Evolutionary conservation across 495 filamentous ascomycete species (phyloP).

Genomic region (Daldinia caldariorum): DNA sequence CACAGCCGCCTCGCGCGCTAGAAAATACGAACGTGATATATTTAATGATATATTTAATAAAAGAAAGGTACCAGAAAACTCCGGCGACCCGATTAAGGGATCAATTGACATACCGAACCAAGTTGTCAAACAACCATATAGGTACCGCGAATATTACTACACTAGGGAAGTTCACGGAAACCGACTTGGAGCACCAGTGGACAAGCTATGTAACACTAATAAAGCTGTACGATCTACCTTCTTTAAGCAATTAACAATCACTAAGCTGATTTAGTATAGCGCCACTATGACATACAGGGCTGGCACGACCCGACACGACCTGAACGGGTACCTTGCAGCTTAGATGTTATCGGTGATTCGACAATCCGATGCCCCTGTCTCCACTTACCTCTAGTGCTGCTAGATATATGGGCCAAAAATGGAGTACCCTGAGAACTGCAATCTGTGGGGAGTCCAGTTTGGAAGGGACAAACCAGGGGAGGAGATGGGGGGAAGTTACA

Average conservation of each 20-base stretch:
- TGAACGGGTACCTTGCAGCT: slow-evolving; percentile 50
- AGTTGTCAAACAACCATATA: background rate
- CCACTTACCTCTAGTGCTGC: slow-evolving; percentile 21
- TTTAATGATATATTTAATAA: slow-evolving; percentile 38
- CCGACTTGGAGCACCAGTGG: slow-evolving; percentile 4
- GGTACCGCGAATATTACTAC: background rate
- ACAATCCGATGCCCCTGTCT: slow-evolving; percentile 35
- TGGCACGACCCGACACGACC: slow-evolving; percentile 31
- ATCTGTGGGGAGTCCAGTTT: slow-evolving; percentile 8
- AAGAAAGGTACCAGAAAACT: slow-evolving; percentile 40
- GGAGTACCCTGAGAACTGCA: slow-evolving; percentile 19
- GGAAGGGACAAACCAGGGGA: background rate
- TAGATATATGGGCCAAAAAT: slow-evolving; percentile 39
- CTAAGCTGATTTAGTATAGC: slow-evolving; percentile 37
- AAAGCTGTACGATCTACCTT: slow-evolving; percentile 42
- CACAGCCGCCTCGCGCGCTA: slow-evolving; percentile 35
- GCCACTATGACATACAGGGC: slow-evolving; percentile 14
- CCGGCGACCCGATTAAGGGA: slow-evolving; percentile 11
- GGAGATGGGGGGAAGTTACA: background rate
- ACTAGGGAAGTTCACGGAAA: background rate
- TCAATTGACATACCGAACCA: slow-evolving; percentile 21
- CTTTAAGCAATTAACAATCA: slow-evolving; percentile 25
- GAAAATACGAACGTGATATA: slow-evolving; percentile 23
- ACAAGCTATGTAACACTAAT: slow-evolving; percentile 31
- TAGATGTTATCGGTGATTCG: slow-evolving; percentile 31